phyloP scores from a whole-genome alignment of 257 asterid species.

The Fraxinus cuspidata region DNA sequence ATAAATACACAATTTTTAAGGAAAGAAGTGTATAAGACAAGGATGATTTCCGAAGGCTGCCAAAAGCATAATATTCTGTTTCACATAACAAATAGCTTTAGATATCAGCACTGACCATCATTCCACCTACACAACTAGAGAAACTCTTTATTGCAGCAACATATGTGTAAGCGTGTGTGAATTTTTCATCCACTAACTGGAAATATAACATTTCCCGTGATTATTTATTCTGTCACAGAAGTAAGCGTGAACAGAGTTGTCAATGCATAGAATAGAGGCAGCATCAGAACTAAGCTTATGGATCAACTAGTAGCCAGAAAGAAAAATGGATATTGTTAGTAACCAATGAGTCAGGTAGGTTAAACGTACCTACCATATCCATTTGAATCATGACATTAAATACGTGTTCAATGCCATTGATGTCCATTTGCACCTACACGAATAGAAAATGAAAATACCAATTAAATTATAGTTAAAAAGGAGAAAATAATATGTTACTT shows the following conservation, averaged over 20 bases:
- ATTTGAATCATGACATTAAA: conserved; percentile 63
- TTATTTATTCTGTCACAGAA: conserved; percentile 4
- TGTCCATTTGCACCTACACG: conserved; percentile 74
- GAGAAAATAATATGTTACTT: conserved; percentile 16
- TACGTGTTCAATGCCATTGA: conserved; percentile 55
- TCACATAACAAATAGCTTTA: conserved; percentile 16
- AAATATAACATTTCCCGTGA: not conserved
- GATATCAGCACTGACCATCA: conserved; percentile 24
- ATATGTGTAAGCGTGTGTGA: not conserved
- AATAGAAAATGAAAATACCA: conserved; percentile 23
- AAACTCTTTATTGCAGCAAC: not conserved
- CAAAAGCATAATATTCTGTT: conserved; percentile 18
- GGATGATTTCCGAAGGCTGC: not conserved
- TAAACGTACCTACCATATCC: conserved; percentile 60
- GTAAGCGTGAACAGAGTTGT: conserved; percentile 13
- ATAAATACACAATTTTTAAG: conserved; percentile 17
- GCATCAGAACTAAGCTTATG: conserved; percentile 20
- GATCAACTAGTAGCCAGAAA: conserved; percentile 19
- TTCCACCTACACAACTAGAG: conserved; percentile 23
- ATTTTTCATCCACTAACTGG: conserved; percentile 3
- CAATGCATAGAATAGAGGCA: conserved; percentile 8
- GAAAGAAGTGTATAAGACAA: conserved; percentile 22
- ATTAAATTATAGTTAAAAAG: conserved; percentile 9
- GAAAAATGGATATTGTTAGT: conserved; percentile 5
- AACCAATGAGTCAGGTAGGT: conserved; percentile 9